Percentiles rank a stretch among this genome's conserved stretches.
Conservation (phyloP, 2,329 filamentous ascomycete species). For the Monosporascus sp. region DNA sequence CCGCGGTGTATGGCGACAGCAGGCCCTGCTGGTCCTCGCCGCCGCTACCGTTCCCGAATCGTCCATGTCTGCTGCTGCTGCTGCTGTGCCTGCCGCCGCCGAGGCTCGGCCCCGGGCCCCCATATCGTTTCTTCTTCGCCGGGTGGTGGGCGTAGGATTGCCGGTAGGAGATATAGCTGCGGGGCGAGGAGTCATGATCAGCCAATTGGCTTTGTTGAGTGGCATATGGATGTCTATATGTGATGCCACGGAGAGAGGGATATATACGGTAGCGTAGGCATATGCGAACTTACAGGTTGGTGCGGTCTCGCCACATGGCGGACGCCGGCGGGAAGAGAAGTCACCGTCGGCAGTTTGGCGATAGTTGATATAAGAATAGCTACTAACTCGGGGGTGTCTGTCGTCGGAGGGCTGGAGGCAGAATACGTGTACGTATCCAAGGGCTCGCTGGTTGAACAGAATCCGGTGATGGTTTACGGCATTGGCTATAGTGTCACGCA, state of each 20-base stretch:
- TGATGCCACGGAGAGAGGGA: conserved; percentile 13
- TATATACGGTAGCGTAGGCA: not conserved
- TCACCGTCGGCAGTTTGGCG: conserved; percentile 19
- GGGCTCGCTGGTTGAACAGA: not conserved
- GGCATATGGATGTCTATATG: conserved; percentile 6
- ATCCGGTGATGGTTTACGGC: not conserved
- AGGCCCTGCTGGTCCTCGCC: conserved; percentile 67
- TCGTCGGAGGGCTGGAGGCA: not conserved
- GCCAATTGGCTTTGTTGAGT: not conserved
- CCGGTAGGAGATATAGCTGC: conserved; percentile 95
- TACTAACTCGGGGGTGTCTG: not conserved
- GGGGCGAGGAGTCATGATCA: not conserved
- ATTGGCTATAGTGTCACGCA: not conserved
- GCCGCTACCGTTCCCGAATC: conserved; percentile 45
- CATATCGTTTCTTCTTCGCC: conserved; percentile 73
- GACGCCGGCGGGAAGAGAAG: conserved; percentile 36
- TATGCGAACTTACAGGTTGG: conserved; percentile 71
- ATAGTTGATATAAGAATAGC: conserved; percentile 6
- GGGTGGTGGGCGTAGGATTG: conserved; percentile 97
- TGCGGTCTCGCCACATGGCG: conserved; percentile 98
- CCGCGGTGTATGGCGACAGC: conserved; percentile 53
- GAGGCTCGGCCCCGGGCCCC: conserved; percentile 32
- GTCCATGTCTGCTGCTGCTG: conserved; percentile 48
- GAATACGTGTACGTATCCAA: not conserved
- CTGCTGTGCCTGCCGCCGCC: conserved; percentile 39